Conservation (phyloP, 768 basidiomycete genomes). For the Amanita rubescens region DNA sequence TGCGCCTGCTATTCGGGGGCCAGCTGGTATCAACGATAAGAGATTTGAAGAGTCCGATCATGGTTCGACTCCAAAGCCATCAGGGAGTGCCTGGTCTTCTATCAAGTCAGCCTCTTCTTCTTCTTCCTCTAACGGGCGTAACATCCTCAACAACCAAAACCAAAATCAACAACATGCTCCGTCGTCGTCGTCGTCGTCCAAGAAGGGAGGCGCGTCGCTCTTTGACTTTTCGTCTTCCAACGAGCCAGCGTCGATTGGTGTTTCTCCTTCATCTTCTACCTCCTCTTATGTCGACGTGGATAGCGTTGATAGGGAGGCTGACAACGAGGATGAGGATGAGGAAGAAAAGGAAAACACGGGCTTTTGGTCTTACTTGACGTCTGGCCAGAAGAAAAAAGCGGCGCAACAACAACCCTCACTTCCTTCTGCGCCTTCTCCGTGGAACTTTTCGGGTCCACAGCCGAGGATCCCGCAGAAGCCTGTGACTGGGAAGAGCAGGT, state of each 20-base stretch:
- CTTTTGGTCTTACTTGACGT: not conserved
- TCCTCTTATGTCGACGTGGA: not conserved
- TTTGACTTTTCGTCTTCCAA: not conserved
- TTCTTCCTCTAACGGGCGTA: not conserved
- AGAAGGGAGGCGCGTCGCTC: not conserved
- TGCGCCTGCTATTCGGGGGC: not conserved
- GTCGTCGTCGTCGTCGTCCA: no score
- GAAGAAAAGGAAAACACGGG: constrained; percentile 1
- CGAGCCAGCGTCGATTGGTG: not conserved
- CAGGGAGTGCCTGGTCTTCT: constrained; percentile 2
- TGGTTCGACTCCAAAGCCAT: not conserved
- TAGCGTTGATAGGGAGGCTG: not conserved
- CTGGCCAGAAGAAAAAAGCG: constrained; percentile 2
- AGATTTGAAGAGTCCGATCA: not conserved
- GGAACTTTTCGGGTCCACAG: not conserved
- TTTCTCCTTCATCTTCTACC: no score
- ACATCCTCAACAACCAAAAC: not conserved
- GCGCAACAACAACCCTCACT: no score
- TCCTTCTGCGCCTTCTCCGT: not conserved
- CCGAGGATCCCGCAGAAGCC: not conserved
- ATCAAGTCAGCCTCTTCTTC: not conserved
- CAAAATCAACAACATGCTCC: no score
- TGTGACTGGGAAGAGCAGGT: not conserved
- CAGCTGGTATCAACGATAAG: not conserved
- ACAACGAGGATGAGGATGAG: constrained; percentile 3